phyloP scores from a whole-genome alignment of 169 alveolate genomes.

The Cryptosporidium viatorum region DNA sequence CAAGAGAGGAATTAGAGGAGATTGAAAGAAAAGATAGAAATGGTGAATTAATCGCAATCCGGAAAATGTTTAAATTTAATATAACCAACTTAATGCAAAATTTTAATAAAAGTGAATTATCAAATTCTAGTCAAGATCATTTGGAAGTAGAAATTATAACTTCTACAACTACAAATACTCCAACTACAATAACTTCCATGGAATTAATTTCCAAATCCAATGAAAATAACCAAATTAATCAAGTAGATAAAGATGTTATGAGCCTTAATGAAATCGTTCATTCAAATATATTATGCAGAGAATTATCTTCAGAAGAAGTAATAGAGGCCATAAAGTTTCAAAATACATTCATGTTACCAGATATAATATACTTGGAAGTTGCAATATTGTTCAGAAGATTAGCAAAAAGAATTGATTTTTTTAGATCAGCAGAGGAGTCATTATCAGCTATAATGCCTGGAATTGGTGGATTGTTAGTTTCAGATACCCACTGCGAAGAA shows the following conservation, averaged over 20 bases:
- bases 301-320: constrained; percentile 33
- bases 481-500: constrained; percentile 62
- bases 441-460: constrained; percentile 54
- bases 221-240: neutral
- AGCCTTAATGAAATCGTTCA: neutral
- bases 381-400: constrained; percentile 26
- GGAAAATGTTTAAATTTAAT: neutral
- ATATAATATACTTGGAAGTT: constrained; percentile 35
- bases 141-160: neutral
- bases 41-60: constrained; percentile 1
- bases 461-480: constrained; percentile 54
- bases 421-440: constrained; percentile 60
- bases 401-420: constrained; percentile 46
- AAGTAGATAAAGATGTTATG: neutral
- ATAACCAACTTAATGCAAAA: neutral
- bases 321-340: constrained; percentile 50
- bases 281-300: neutral
- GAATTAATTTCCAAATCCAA: neutral
- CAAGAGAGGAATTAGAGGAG: constrained; percentile 5
- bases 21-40: constrained; percentile 12
- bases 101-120: neutral
- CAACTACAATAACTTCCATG: neutral
- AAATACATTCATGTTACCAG: constrained; percentile 70
- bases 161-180: neutral
- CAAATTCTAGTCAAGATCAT: neutral